A percentile compares a stretch with the other conserved stretches of the same genome.
phyloP scores from a whole-genome alignment of 2,329 filamentous ascomycete species.

The Beauveria varroae region DNA sequence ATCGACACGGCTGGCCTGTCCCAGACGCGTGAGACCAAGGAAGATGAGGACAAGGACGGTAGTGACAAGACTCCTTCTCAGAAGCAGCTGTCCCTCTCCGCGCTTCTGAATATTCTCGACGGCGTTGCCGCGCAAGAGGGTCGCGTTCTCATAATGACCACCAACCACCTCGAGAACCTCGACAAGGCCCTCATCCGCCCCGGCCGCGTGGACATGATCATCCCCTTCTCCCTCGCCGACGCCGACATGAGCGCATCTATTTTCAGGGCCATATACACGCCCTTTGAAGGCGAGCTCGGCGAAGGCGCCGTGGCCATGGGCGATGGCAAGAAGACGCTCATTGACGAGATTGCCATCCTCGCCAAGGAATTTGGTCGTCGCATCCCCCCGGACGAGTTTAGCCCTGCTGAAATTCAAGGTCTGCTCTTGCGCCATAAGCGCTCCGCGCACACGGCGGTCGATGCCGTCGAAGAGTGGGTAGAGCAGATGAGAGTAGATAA shows the following conservation, averaged over 20 bases:
- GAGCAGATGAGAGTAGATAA: constrained; percentile 41
- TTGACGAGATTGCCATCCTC: constrained; percentile 36
- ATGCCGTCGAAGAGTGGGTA: constrained; percentile 41
- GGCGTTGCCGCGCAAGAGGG: constrained; percentile 60
- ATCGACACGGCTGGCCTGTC: constrained; percentile 67
- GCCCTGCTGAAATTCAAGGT: constrained; percentile 54
- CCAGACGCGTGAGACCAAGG: constrained; percentile 41
- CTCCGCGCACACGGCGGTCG: constrained; percentile 40
- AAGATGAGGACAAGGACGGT: constrained; percentile 16
- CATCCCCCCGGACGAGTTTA: constrained; percentile 50
- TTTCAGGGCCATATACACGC: constrained; percentile 51
- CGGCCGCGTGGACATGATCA: constrained; percentile 52
- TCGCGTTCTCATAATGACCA: constrained; percentile 58
- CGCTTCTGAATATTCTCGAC: constrained; percentile 74
- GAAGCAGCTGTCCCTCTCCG: constrained; percentile 58
- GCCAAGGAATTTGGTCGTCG: constrained; percentile 40
- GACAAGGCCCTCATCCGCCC: constrained; percentile 56
- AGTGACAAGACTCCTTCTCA: constrained; percentile 8
- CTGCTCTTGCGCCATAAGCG: constrained; percentile 50
- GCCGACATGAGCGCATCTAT: constrained; percentile 43
- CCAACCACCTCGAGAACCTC: constrained; percentile 55
- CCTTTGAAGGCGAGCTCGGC: constrained; percentile 32
- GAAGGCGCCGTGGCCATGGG: constrained; percentile 15
- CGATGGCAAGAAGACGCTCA: constrained; percentile 12
- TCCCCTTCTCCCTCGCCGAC: constrained; percentile 50